Evolutionary conservation across 2,329 filamentous ascomycete genomes (phyloP).

Genomic region (Colletotrichum kahawae): DNA sequence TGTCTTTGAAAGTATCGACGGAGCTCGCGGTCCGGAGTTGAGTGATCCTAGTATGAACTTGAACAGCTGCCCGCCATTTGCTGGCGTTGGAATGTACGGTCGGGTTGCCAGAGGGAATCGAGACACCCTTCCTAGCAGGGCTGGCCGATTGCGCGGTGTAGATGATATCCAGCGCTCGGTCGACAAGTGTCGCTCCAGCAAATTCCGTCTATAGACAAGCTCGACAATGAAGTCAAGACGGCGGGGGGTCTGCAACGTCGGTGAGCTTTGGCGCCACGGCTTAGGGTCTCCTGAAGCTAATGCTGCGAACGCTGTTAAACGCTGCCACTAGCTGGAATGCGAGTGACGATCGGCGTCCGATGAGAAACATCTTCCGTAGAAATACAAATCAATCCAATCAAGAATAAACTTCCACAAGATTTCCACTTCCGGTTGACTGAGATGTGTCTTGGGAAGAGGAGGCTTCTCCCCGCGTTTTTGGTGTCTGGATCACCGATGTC

Average conservation of each 20-base stretch:
- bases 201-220: not conserved
- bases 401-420: not conserved
- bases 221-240: not conserved
- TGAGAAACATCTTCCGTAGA: not conserved
- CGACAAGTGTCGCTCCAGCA: not conserved
- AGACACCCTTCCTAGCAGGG: not conserved
- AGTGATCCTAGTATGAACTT: not conserved
- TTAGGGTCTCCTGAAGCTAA: not conserved
- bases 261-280: not conserved
- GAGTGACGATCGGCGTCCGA: not conserved
- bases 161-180: not conserved
- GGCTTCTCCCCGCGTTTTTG: not conserved
- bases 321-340: slow-evolving; percentile 1
- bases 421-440: not conserved
- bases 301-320: not conserved
- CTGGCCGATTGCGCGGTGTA: not conserved
- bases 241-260: slow-evolving; percentile 10
- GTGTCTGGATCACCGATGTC: not conserved
- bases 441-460: not conserved
- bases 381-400: not conserved
- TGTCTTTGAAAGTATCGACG: not conserved
- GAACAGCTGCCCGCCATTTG: not conserved
- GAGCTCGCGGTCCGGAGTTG: not conserved
- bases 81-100: not conserved
- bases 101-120: not conserved